phyloP scores from a whole-genome alignment of 2,329 filamentous ascomycete species.

The Nemania sp. region DNA sequence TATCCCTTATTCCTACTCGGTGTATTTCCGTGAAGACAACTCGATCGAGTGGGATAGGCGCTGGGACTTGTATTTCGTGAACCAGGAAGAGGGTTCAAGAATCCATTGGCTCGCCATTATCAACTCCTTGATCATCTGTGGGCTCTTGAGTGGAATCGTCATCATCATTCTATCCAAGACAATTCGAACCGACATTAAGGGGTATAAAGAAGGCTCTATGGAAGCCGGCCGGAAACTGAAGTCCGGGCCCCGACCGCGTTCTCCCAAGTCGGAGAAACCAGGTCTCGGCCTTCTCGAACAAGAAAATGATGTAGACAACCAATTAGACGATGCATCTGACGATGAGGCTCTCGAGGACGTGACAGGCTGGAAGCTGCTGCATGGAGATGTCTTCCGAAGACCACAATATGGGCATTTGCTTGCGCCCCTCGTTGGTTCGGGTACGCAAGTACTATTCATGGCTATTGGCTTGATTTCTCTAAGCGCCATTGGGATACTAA shows the following conservation, averaged over 20 bases:
- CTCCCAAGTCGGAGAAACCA: constrained; percentile 65
- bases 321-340: constrained; percentile 70
- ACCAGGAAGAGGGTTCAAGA: constrained; percentile 82
- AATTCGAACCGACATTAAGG: constrained; percentile 81
- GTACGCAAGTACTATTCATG: constrained; percentile 89
- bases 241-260: constrained; percentile 56
- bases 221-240: constrained; percentile 76
- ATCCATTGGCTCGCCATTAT: constrained; percentile 91
- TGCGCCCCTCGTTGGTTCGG: constrained; percentile 84
- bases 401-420: constrained; percentile 78
- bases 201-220: constrained; percentile 72
- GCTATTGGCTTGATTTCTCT: constrained; percentile 76
- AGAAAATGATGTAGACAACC: constrained; percentile 63
- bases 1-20: constrained; percentile 88
- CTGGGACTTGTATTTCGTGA: constrained; percentile 92
- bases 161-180: constrained; percentile 85
- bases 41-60: constrained; percentile 84
- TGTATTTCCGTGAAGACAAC: constrained; percentile 88
- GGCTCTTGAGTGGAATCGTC: constrained; percentile 80
- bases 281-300: constrained; percentile 70
- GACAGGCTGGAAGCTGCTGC: constrained; percentile 88
- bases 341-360: constrained; percentile 82
- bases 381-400: constrained; percentile 87
- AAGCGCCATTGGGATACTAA: constrained; percentile 81
- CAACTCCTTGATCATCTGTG: constrained; percentile 87